Conservation (phyloP, 768 basidiomycete species). For the Panus rudis region DNA sequence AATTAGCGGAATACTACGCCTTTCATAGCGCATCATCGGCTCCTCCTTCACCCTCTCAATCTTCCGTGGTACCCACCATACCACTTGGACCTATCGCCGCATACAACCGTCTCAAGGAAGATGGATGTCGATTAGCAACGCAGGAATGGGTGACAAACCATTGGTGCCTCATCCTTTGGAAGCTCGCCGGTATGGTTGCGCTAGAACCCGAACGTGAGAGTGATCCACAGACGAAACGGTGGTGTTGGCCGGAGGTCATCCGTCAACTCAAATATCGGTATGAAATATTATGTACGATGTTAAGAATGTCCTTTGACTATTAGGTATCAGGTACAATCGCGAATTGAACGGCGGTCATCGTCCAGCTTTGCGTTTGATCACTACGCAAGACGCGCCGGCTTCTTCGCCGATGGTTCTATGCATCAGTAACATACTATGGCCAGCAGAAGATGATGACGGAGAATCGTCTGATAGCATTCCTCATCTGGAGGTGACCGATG, state of each 20-base stretch:
- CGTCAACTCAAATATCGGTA: constrained; percentile 84
- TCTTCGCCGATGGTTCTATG: constrained; percentile 80
- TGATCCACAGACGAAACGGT: constrained; percentile 43
- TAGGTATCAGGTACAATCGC: constrained; percentile 71
- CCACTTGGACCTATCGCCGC: constrained; percentile 49
- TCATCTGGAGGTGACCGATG: constrained; percentile 89
- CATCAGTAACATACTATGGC: constrained; percentile 66
- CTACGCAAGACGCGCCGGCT: constrained; percentile 76
- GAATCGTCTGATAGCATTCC: constrained; percentile 38
- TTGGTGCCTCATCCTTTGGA: constrained; percentile 90
- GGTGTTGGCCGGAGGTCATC: constrained; percentile 81
- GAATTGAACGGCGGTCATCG: constrained; percentile 75
- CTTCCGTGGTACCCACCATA: constrained; percentile 12
- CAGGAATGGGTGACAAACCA: constrained; percentile 88
- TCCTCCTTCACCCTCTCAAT: constrained; percentile 3
- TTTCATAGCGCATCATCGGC: constrained; percentile 39
- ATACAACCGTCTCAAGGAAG: constrained; percentile 42
- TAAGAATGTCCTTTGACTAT: neutral
- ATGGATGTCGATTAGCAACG: constrained; percentile 63
- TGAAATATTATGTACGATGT: constrained; percentile 8
- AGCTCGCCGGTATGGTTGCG: constrained; percentile 77
- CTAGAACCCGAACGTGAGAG: constrained; percentile 59
- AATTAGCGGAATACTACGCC: constrained; percentile 49
- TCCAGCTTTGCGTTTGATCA: constrained; percentile 74
- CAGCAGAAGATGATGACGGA: constrained; percentile 29